A percentile compares a stretch with the other conserved stretches of the same genome.
Evolutionary conservation across 1,284 basidiomycete genomes (phyloP).

Genomic region (Singerocomus inundabilis): DNA sequence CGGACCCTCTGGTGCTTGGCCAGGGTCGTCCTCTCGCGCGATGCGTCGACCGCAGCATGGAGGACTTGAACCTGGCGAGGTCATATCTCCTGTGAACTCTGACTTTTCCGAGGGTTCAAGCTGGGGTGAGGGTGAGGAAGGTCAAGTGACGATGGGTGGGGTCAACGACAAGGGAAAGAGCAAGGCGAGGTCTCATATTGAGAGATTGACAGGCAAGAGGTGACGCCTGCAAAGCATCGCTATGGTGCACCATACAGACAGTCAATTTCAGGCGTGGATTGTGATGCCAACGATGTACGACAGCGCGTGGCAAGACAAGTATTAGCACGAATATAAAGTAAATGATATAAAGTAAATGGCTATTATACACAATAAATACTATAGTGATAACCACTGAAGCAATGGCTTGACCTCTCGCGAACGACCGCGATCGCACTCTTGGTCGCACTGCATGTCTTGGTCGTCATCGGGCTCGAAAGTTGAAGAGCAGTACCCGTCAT

Average conservation of each 20-base stretch:
- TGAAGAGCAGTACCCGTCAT: too few species aligned
- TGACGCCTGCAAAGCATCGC: slow-evolving; percentile 11
- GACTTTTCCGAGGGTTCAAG: slow-evolving; percentile 29
- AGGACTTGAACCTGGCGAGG: slow-evolving; percentile 29
- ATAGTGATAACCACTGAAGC: slow-evolving; percentile 15
- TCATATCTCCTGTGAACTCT: slow-evolving; percentile 25
- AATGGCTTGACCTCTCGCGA: slow-evolving; percentile 23
- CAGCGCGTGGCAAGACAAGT: slow-evolving; percentile 42
- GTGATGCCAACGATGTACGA: slow-evolving; percentile 38
- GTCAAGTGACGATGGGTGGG: too few species aligned
- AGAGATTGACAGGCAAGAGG: slow-evolving; percentile 33
- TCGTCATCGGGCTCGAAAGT: slow-evolving; percentile 15
- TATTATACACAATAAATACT: too few species aligned
- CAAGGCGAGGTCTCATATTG: slow-evolving; percentile 25
- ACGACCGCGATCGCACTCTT: slow-evolving; percentile 25
- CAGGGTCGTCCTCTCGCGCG: not conserved
- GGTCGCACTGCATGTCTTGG: slow-evolving; percentile 22
- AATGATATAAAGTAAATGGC: too few species aligned
- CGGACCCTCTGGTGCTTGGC: slow-evolving; percentile 6
- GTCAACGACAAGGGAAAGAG: slow-evolving; percentile 12
- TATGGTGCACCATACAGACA: slow-evolving; percentile 31
- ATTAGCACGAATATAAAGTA: too few species aligned
- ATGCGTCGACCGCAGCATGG: not conserved
- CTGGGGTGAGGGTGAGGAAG: slow-evolving; percentile 15
- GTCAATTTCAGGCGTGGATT: slow-evolving; percentile 41